These are phyloP conservation scores for Sclerotinia nivalis DNA, from an alignment of 2,329 filamentous ascomycete genomes.

Conservation along the genomic window DNA sequence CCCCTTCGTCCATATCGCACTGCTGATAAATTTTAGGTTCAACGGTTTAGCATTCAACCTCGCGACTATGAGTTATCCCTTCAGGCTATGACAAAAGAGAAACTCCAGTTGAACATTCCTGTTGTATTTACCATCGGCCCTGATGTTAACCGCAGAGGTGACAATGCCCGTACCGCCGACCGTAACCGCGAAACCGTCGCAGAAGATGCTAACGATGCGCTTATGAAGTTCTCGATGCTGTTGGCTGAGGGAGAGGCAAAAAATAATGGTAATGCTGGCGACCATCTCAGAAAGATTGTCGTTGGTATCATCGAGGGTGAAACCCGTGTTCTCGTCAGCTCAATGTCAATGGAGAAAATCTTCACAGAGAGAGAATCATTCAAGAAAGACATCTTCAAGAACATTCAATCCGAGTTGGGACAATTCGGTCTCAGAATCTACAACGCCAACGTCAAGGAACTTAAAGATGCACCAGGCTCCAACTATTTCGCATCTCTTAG, in stretches of 20 bases:
- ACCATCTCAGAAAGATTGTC: constrained; percentile 80
- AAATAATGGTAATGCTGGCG: constrained; percentile 40
- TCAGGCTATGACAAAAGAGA: constrained; percentile 87
- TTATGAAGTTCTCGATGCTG: constrained; percentile 81
- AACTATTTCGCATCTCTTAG: constrained; percentile 82
- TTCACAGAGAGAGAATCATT: constrained; percentile 76
- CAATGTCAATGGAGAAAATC: constrained; percentile 61
- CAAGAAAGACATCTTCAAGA: constrained; percentile 72
- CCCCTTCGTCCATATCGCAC: neutral
- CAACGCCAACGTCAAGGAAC: constrained; percentile 78
- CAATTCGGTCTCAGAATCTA: constrained; percentile 78
- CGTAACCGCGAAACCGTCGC: constrained; percentile 27
- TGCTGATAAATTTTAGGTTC: constrained; percentile 33
- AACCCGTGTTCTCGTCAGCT: constrained; percentile 77
- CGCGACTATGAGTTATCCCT: constrained; percentile 82
- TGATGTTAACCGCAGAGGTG: constrained; percentile 62
- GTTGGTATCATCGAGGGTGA: constrained; percentile 91
- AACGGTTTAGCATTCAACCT: constrained; percentile 59
- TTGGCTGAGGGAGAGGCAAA: constrained; percentile 63
- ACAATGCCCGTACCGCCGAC: constrained; percentile 29
- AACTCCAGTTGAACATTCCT: constrained; percentile 77
- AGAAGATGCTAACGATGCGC: constrained; percentile 59
- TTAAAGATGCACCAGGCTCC: constrained; percentile 79
- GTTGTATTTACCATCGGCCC: constrained; percentile 87
- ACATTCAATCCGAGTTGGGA: constrained; percentile 60